Conservation (phyloP, 108 stramenopile genomes). For the Asterionellopsis glacialis region DNA sequence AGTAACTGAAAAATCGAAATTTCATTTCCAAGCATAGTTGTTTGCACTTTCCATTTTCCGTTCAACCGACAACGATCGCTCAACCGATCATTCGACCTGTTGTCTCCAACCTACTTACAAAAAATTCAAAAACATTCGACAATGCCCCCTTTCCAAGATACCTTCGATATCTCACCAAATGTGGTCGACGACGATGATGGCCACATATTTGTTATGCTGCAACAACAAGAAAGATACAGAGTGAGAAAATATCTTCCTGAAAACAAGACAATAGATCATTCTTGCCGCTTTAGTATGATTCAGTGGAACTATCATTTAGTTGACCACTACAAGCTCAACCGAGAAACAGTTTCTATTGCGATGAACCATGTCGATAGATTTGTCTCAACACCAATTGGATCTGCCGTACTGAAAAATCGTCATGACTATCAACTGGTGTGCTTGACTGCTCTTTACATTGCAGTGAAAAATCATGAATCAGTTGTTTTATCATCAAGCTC, state of each 20-base stretch:
- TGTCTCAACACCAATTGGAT: conserved; percentile 13
- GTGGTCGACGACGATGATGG: too few relatives aligned
- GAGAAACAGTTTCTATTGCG: conserved; percentile 35
- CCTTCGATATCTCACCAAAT: too few relatives aligned
- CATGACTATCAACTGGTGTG: conserved; percentile 42
- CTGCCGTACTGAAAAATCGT: conserved; percentile 3
- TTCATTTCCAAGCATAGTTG: too few relatives aligned
- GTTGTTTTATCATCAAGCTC: conserved; percentile 19
- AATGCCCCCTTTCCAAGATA: too few relatives aligned
- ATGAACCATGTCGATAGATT: conserved; percentile 42
- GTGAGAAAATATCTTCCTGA: background rate
- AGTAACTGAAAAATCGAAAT: too few relatives aligned
- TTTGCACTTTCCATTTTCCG: too few relatives aligned
- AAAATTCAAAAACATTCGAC: too few relatives aligned
- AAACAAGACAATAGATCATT: conserved; percentile 13
- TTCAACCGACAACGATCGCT: too few relatives aligned
- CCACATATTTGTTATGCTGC: too few relatives aligned
- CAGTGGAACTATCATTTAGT: conserved; percentile 39
- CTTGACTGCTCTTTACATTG: conserved; percentile 42
- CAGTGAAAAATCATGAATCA: conserved; percentile 43
- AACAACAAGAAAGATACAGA: too few relatives aligned
- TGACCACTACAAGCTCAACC: conserved; percentile 39
- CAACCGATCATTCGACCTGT: too few relatives aligned
- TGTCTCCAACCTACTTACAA: too few relatives aligned
- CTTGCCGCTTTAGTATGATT: conserved; percentile 31